A percentile compares a stretch with the other conserved stretches of the same genome.
Conservation (phyloP, 2,329 filamentous ascomycete species). For the Scolecobasidium constrictum region DNA sequence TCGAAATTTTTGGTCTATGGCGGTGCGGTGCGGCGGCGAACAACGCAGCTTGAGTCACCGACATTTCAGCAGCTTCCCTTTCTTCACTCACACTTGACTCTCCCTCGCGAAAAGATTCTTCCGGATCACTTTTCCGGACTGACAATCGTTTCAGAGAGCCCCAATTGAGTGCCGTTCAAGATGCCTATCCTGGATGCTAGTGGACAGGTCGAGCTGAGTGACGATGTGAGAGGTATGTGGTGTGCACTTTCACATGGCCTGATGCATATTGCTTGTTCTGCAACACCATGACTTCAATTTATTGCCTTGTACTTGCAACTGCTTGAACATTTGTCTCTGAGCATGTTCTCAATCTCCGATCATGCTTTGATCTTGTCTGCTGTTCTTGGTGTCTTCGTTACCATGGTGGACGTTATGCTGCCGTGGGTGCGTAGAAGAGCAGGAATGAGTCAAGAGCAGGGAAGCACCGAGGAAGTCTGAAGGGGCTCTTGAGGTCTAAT, state of each 20-base stretch:
- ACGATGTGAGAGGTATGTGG: neutral
- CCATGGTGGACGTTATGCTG: too few relatives aligned
- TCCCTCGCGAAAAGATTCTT: neutral
- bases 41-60: neutral
- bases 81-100: neutral
- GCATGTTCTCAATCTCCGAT: neutral
- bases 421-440: too few relatives aligned
- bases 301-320: neutral
- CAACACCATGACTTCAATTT: neutral
- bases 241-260: slow-evolving; percentile 1
- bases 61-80: slow-evolving; percentile 1
- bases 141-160: too few relatives aligned
- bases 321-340: neutral
- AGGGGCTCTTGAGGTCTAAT: too few relatives aligned
- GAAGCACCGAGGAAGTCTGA: too few relatives aligned
- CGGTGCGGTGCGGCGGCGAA: too few relatives aligned
- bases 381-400: neutral
- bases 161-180: too few relatives aligned
- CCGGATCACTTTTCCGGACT: too few relatives aligned
- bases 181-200: slow-evolving; percentile 1
- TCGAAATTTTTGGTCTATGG: too few relatives aligned
- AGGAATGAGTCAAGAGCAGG: too few relatives aligned
- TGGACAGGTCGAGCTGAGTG: neutral
- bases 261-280: neutral
- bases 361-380: neutral